Conservation (phyloP, 352 stramenopile species). For the Phytophthora pinifolia region DNA sequence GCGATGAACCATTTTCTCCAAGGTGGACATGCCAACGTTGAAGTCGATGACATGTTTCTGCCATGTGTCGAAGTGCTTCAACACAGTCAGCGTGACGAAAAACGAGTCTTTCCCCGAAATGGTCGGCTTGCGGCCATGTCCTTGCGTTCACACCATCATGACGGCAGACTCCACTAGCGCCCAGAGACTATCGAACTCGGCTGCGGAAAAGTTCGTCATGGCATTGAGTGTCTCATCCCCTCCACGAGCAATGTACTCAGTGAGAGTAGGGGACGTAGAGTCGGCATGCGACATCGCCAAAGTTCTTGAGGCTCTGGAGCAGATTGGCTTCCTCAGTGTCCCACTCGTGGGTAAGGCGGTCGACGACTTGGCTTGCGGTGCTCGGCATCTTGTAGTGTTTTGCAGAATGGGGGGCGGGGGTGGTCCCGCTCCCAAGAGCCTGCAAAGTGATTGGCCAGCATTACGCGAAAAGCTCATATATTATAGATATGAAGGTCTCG, state of each 20-base stretch:
- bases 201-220: too few species aligned
- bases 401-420: too few species aligned
- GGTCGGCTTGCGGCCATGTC: too few species aligned
- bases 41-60: too few species aligned
- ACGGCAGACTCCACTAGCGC: too few species aligned
- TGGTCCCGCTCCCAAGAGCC: too few species aligned
- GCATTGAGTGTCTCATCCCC: constrained; percentile 13
- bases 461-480: too few species aligned
- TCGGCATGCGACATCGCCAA: constrained; percentile 14
- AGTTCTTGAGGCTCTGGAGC: constrained; percentile 2
- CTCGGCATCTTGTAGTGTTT: constrained; percentile 11
- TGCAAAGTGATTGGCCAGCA: too few species aligned
- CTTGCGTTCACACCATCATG: too few species aligned
- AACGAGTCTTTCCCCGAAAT: background rate
- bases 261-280: background rate
- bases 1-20: background rate
- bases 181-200: too few species aligned
- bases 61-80: constrained; percentile 4
- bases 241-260: constrained; percentile 4
- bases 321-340: constrained; percentile 14
- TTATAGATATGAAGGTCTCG: too few species aligned
- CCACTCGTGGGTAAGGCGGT: constrained; percentile 7
- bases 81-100: background rate
- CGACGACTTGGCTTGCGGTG: constrained; percentile 1
- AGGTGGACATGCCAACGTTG: constrained; percentile 1